Conservation (phyloP, 2,329 filamentous ascomycete species). For the Fonsecaea multimorphosa region DNA sequence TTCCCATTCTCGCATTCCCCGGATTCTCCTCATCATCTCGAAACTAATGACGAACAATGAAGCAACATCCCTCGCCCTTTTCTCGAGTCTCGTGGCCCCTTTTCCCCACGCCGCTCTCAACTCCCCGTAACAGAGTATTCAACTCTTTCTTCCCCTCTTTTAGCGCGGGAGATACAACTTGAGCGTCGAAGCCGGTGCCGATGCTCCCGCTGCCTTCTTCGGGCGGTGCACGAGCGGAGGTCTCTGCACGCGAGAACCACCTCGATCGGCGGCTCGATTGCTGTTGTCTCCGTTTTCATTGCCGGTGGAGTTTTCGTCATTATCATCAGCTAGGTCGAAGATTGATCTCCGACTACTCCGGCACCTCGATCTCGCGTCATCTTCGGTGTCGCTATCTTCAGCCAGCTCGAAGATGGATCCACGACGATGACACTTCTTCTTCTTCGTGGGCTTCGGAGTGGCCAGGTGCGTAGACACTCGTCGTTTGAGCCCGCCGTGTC, state of each 20-base stretch:
- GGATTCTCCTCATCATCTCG: no score
- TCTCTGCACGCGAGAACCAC: not conserved
- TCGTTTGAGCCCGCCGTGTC: conserved; percentile 19
- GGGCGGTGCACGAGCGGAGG: conserved; percentile 2
- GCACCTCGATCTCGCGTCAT: not conserved
- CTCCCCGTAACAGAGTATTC: no score
- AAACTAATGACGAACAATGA: no score
- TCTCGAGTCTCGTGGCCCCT: no score
- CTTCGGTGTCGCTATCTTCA: conserved; percentile 25
- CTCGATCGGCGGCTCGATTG: not conserved
- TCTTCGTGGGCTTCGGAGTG: conserved; percentile 9
- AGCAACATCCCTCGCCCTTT: no score
- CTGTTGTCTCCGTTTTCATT: not conserved
- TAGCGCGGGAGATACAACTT: conserved; percentile 26
- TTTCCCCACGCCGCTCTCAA: no score
- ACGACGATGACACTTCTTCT: conserved; percentile 9
- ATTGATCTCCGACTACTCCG: conserved; percentile 12
- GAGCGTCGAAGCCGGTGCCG: not conserved
- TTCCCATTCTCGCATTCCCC: no score
- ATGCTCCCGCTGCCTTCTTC: not conserved
- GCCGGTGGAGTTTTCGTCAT: no score
- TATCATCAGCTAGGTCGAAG: conserved; percentile 23
- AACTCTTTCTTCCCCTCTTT: not conserved
- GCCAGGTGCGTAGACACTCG: conserved; percentile 6
- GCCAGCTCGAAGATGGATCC: conserved; percentile 33